Evolutionary conservation across 2,329 filamentous ascomycete species (phyloP).

Genomic region (Neopestalotiopsis clavispora): DNA sequence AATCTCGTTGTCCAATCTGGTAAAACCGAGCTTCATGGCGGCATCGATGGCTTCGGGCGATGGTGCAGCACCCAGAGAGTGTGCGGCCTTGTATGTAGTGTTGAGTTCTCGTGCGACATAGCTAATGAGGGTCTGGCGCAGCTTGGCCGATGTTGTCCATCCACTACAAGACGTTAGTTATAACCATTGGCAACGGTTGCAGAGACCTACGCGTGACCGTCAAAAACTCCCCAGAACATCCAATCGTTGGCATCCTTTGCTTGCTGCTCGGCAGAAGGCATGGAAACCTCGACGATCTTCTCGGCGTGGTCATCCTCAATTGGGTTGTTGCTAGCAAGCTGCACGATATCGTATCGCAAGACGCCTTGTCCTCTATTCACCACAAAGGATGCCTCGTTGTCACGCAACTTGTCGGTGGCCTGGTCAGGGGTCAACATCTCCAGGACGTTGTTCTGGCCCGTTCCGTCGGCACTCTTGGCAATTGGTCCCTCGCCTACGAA

Average conservation of each 20-base stretch:
- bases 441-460: constrained; percentile 76
- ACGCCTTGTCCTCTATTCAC: constrained; percentile 91
- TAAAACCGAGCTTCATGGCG: constrained; percentile 92
- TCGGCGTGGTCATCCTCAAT: constrained; percentile 99
- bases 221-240: constrained; percentile 99
- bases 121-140: constrained; percentile 89
- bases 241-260: constrained; percentile 75
- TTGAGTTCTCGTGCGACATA: constrained; percentile 95
- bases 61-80: constrained; percentile 65
- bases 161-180: constrained; percentile 60
- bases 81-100: constrained; percentile 81
- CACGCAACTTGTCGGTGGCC: constrained; percentile 85
- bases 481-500: constrained; percentile 86
- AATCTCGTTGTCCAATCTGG: constrained; percentile 89
- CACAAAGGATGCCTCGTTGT: constrained; percentile 89
- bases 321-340: constrained; percentile 93
- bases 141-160: constrained; percentile 96
- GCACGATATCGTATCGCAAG: constrained; percentile 91
- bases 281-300: constrained; percentile 92
- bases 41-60: constrained; percentile 81
- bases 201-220: constrained; percentile 82
- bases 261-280: constrained; percentile 47
- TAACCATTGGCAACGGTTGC: neutral
- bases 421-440: constrained; percentile 98
- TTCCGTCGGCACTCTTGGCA: constrained; percentile 84